A percentile compares a stretch with the other conserved stretches of the same genome.
phyloP scores from a whole-genome alignment of 257 asterid species.

The Schizonepeta tenuifolia region DNA sequence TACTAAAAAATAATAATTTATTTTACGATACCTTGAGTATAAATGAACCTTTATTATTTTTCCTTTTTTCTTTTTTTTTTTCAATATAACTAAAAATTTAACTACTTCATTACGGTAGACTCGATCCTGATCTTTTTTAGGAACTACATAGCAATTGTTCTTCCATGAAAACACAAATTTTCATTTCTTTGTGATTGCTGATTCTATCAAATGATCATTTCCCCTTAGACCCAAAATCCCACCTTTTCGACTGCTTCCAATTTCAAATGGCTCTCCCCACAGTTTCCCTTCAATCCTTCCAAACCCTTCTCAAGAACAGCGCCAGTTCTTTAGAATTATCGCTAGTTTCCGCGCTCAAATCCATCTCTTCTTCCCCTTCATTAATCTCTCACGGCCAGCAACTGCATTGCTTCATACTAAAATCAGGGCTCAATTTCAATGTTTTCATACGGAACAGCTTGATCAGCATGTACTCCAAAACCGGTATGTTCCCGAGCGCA shows the following conservation, averaged over 20 bases:
- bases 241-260: constrained; percentile 2
- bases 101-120: too few species aligned
- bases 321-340: constrained; percentile 49
- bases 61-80: too few species aligned
- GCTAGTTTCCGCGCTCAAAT: constrained; percentile 65
- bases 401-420: constrained; percentile 59
- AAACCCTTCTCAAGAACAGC: constrained; percentile 39
- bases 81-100: too few species aligned
- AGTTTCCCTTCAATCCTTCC: constrained; percentile 28
- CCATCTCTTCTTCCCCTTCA: constrained; percentile 50
- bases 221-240: constrained; percentile 31
- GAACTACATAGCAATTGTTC: too few species aligned
- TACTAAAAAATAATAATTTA: too few species aligned
- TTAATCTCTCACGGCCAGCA: constrained; percentile 58
- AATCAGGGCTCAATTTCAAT: constrained; percentile 66
- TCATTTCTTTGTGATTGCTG: constrained; percentile 17
- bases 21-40: too few species aligned
- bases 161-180: too few species aligned
- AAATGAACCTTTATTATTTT: too few species aligned
- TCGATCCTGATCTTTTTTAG: too few species aligned
- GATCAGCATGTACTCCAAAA: constrained; percentile 79
- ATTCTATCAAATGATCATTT: constrained; percentile 47
- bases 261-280: constrained; percentile 46
- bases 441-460: constrained; percentile 75
- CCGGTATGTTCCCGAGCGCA: constrained; percentile 55